Evolutionary conservation across 139 green algal species (phyloP).

Genomic region (Picochlorum sp.): DNA sequence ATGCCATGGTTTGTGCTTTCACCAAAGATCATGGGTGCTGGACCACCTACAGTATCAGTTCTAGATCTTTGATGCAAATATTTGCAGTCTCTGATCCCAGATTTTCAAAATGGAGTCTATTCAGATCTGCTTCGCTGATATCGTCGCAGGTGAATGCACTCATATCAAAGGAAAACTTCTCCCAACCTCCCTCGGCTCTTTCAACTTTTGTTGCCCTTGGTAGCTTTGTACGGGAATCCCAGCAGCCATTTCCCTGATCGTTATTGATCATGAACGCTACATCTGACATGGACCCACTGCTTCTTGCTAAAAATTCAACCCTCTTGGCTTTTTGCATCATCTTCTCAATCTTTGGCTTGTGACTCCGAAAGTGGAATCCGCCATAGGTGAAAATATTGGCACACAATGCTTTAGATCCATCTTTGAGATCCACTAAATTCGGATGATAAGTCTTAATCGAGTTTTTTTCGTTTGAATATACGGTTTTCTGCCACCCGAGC

Average conservation of each 20-base stretch:
- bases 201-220: constrained; percentile 2
- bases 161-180: constrained; percentile 2
- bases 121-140: neutral
- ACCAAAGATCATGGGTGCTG: too few relatives aligned
- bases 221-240: too few relatives aligned
- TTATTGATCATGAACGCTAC: constrained; percentile 10
- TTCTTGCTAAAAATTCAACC: constrained; percentile 21
- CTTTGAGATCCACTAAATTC: neutral
- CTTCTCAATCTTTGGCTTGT: neutral
- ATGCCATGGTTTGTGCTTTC: too few relatives aligned
- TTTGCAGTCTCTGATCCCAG: neutral
- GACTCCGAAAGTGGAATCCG: constrained; percentile 18
- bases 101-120: constrained; percentile 22
- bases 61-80: constrained; percentile 19
- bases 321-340: constrained; percentile 5
- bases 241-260: neutral
- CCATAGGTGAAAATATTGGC: constrained; percentile 16
- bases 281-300: neutral
- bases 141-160: constrained; percentile 1
- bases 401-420: constrained; percentile 17
- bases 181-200: constrained; percentile 8
- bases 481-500: constrained; percentile 22
- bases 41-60: constrained; percentile 8
- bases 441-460: constrained; percentile 18
- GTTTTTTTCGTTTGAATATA: constrained; percentile 7